These are phyloP conservation scores for Phanerodontia chrysosporium DNA, from an alignment of 768 basidiomycete genomes.

Conservation along the genomic window DNA sequence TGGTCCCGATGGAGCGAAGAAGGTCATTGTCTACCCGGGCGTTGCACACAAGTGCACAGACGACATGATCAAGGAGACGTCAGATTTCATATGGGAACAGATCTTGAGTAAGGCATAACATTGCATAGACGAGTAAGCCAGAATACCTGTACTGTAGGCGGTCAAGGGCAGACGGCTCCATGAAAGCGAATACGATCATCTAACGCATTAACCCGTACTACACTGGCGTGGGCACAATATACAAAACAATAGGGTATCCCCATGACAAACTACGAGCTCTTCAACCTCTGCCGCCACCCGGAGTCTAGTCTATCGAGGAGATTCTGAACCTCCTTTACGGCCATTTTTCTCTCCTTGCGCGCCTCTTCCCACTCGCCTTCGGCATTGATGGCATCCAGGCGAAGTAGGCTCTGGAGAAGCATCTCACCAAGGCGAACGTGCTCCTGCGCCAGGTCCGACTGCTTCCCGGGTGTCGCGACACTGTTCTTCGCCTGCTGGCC, in stretches of 20 bases:
- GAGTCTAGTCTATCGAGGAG: slow-evolving; percentile 77
- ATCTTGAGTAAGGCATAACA: neutral
- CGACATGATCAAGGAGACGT: slow-evolving; percentile 52
- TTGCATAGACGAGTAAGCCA: neutral
- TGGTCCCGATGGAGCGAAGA: slow-evolving; percentile 50
- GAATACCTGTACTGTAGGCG: neutral
- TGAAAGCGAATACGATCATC: neutral
- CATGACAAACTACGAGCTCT: neutral
- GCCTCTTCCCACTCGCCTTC: slow-evolving; percentile 77
- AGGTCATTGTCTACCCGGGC: slow-evolving; percentile 47
- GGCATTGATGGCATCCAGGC: slow-evolving; percentile 76
- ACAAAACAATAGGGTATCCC: neutral
- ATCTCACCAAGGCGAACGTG: slow-evolving; percentile 71
- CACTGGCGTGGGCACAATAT: neutral
- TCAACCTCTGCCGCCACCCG: slow-evolving; percentile 44
- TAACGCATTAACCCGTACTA: neutral
- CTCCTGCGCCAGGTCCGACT: slow-evolving; percentile 32
- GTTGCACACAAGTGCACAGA: slow-evolving; percentile 61
- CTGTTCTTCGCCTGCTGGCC: neutral
- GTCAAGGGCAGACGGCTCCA: neutral
- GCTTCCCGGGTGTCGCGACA: slow-evolving; percentile 14
- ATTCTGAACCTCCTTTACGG: slow-evolving; percentile 81
- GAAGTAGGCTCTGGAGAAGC: slow-evolving; percentile 81
- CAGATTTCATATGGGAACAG: slow-evolving; percentile 24
- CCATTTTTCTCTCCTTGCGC: slow-evolving; percentile 75